phyloP scores from a whole-genome alignment of 163 green algal species.

The Volvox carteri region DNA sequence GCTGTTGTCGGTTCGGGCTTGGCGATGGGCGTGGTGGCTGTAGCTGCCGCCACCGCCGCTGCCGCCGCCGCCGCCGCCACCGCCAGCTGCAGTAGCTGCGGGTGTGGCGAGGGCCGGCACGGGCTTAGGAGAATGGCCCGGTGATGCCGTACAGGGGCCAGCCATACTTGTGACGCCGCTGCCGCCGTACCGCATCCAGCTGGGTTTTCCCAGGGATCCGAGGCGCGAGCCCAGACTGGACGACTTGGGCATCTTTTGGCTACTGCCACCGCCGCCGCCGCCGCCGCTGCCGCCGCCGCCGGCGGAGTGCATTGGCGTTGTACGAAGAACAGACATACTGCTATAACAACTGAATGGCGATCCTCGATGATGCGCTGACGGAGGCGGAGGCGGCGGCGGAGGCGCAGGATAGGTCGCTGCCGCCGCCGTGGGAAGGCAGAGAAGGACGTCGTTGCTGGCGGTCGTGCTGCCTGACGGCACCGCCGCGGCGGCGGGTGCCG shows the following conservation, averaged over 20 bases:
- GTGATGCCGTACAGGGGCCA: not conserved
- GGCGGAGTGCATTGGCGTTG: too few relatives aligned
- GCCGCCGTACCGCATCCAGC: slow-evolving; percentile 2
- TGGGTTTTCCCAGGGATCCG: not conserved
- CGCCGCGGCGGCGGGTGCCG: not conserved
- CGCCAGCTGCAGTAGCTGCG: too few relatives aligned
- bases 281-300: not conserved
- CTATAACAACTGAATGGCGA: too few relatives aligned
- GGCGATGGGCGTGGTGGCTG: too few relatives aligned
- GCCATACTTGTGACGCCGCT: not conserved
- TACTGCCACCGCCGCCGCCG: not conserved
- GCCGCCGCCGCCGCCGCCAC: too few relatives aligned
- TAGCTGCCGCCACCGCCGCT: too few relatives aligned
- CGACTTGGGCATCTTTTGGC: slow-evolving; percentile 10
- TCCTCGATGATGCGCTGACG: not conserved
- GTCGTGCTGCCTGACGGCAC: not conserved
- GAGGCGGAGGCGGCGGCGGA: not conserved
- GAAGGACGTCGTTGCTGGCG: not conserved
- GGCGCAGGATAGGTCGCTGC: not conserved
- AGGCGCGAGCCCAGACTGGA: slow-evolving; percentile 14
- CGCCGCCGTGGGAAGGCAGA: not conserved
- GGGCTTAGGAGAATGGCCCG: not conserved
- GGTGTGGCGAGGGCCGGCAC: too few relatives aligned
- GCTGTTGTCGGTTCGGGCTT: too few relatives aligned
- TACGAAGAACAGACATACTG: too few relatives aligned